Conservation (phyloP, 208 protist species). For the Trypanosoma melophagium region DNA sequence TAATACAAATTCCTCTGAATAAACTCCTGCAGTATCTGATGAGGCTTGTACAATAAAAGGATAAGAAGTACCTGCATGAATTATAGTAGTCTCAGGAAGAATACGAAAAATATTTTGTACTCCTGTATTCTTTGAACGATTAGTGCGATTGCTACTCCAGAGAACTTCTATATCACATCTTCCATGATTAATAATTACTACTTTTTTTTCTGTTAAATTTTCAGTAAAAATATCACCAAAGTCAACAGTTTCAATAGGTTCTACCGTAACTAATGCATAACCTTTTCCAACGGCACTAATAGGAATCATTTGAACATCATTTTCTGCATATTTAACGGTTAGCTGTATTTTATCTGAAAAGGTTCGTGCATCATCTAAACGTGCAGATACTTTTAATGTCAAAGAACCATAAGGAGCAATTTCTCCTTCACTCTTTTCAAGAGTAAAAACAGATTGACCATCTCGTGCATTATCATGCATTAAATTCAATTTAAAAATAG, state of each 20-base stretch:
- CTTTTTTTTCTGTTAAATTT: slow-evolving; percentile 36
- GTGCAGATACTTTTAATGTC: slow-evolving; percentile 60
- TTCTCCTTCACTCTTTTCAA: slow-evolving; percentile 50
- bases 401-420: slow-evolving; percentile 62
- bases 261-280: slow-evolving; percentile 81
- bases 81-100: slow-evolving; percentile 71
- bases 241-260: slow-evolving; percentile 51
- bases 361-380: slow-evolving; percentile 85
- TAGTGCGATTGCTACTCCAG: slow-evolving; percentile 80
- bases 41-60: slow-evolving; percentile 74
- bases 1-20: slow-evolving; percentile 81
- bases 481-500: slow-evolving; percentile 38
- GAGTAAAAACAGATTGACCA: slow-evolving; percentile 11
- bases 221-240: slow-evolving; percentile 92
- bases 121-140: slow-evolving; percentile 67
- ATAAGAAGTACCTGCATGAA: slow-evolving; percentile 45
- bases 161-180: slow-evolving; percentile 83
- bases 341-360: slow-evolving; percentile 85
- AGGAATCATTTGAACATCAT: slow-evolving; percentile 38
- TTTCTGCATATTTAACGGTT: slow-evolving; percentile 49
- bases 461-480: slow-evolving; percentile 2
- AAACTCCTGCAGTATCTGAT: slow-evolving; percentile 40
- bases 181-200: slow-evolving; percentile 91
- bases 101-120: slow-evolving; percentile 76
- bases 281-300: slow-evolving; percentile 87